A percentile compares a stretch with the other conserved stretches of the same genome.
Evolutionary conservation across 441 rosid genomes (phyloP).

Genomic region (Populus tomentosa): DNA sequence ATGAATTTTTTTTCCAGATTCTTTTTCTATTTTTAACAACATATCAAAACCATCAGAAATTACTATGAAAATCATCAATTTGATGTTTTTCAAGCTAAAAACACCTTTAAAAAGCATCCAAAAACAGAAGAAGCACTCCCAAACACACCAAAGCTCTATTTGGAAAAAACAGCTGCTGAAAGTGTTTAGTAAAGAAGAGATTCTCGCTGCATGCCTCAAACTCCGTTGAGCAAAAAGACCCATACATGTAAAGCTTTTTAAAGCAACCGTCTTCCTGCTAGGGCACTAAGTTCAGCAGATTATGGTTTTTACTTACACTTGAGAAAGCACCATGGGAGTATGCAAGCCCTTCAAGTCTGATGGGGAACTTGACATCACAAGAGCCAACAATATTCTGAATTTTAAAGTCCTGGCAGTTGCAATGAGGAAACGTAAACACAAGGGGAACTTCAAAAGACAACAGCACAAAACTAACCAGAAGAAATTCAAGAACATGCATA

Average conservation of each 20-base stretch:
- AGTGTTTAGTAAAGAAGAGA: background rate
- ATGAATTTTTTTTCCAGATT: no score
- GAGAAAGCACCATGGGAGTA: constrained; percentile 75
- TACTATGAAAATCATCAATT: no score
- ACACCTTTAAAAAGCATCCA: no score
- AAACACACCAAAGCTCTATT: no score
- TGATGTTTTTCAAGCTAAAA: no score
- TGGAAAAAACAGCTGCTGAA: background rate
- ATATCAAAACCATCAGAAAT: no score
- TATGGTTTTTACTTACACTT: constrained; percentile 41
- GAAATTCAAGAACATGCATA: background rate
- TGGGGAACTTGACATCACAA: constrained; percentile 74
- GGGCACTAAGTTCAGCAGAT: background rate
- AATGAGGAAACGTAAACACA: background rate
- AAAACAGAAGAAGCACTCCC: no score
- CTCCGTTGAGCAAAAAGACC: background rate
- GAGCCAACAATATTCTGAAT: constrained; percentile 84
- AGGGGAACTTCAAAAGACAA: background rate
- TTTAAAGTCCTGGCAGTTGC: constrained; percentile 59
- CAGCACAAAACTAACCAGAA: background rate
- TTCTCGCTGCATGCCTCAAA: background rate
- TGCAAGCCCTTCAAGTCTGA: constrained; percentile 77
- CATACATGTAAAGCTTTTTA: background rate
- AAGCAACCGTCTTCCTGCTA: background rate
- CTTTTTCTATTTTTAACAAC: no score